These are phyloP conservation scores for Tilletia caries DNA, from an alignment of 1,284 basidiomycete species.

Conservation along the genomic window DNA sequence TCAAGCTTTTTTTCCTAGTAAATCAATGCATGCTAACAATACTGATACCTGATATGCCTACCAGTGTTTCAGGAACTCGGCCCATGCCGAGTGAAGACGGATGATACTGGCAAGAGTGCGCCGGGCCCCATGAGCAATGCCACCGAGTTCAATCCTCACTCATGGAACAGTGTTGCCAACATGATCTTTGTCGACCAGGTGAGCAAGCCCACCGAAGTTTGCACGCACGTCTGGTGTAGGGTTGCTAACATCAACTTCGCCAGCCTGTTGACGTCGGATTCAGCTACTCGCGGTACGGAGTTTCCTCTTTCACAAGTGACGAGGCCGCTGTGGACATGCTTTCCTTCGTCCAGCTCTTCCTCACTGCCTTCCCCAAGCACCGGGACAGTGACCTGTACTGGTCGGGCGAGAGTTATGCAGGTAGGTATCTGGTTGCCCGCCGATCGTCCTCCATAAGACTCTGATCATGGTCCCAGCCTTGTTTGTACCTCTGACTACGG, in stretches of 20 bases:
- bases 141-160: slow-evolving; percentile 70
- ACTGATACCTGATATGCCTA: no score
- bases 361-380: slow-evolving; percentile 57
- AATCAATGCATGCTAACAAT: no score
- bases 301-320: slow-evolving; percentile 68
- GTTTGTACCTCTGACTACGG: not conserved
- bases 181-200: slow-evolving; percentile 3
- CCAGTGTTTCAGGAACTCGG: slow-evolving; percentile 84
- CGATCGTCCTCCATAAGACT: no score
- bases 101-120: slow-evolving; percentile 61
- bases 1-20: no score
- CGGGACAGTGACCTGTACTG: slow-evolving; percentile 50
- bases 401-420: slow-evolving; percentile 64
- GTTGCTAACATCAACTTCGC: slow-evolving; percentile 23
- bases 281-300: slow-evolving; percentile 71
- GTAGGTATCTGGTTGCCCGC: slow-evolving; percentile 80
- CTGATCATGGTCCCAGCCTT: no score
- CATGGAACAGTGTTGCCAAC: slow-evolving; percentile 69
- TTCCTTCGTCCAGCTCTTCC: slow-evolving; percentile 83
- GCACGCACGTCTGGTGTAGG: slow-evolving; percentile 59
- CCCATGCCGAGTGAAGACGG: slow-evolving; percentile 66
- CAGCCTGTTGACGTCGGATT: slow-evolving; percentile 71
- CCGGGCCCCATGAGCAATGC: slow-evolving; percentile 56
- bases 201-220: not conserved
- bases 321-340: slow-evolving; percentile 78